Evolutionary conservation across 176 grass and related monocot genomes (phyloP).

Genomic region (Musa troglodytarum): DNA sequence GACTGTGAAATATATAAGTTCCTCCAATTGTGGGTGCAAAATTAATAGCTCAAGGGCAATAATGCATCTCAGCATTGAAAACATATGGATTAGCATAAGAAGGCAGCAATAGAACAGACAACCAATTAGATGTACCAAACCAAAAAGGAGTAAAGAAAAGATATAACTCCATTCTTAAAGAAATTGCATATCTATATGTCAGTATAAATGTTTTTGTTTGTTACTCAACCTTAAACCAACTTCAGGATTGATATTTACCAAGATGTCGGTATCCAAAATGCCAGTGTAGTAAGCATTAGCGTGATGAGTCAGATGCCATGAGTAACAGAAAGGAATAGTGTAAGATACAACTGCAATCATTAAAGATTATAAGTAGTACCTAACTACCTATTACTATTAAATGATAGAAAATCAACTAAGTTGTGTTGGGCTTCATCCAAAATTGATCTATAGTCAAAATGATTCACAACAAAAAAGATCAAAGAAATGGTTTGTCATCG

Average conservation of each 20-base stretch:
- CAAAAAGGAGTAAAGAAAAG: neutral
- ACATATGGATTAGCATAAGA: no score
- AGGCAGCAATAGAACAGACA: neutral
- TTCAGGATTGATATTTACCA: neutral
- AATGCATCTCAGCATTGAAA: neutral
- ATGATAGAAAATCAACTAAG: no score
- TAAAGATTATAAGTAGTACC: neutral
- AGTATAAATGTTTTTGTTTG: neutral
- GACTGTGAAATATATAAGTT: neutral
- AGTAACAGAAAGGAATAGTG: neutral
- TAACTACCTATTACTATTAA: no score
- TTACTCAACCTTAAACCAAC: neutral
- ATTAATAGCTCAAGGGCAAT: neutral
- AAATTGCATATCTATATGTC: neutral
- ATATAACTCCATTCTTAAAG: neutral
- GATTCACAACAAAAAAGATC: neutral
- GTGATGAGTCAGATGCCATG: neutral
- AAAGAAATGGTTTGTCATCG: neutral
- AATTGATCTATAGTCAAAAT: no score
- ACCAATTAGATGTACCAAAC: neutral
- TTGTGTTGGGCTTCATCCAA: no score
- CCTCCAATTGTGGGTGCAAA: neutral
- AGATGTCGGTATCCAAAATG: neutral
- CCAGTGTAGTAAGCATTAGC: neutral
- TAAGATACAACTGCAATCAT: neutral